A percentile compares a stretch with the other conserved stretches of the same genome.
These are phyloP conservation scores for Chenopodium album DNA, from an alignment of 148 eudicot genomes.

Conservation along the genomic window DNA sequence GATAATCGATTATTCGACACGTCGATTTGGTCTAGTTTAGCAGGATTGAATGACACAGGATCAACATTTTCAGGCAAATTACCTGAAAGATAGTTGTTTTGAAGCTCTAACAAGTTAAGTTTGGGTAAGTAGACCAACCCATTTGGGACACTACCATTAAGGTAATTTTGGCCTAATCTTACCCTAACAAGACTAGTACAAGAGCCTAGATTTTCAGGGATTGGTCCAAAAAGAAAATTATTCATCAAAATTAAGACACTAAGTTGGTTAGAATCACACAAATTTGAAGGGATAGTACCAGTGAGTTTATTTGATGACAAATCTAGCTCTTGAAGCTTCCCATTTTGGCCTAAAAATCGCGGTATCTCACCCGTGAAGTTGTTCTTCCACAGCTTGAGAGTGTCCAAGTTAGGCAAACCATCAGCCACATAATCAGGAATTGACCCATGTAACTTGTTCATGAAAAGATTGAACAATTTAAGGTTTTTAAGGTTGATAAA, in stretches of 20 bases:
- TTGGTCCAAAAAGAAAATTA: constrained; percentile 82
- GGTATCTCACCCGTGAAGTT: constrained; percentile 88
- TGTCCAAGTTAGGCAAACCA: constrained; percentile 45
- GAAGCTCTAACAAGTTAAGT: constrained; percentile 71
- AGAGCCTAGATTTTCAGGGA: constrained; percentile 63
- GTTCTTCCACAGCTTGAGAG: constrained; percentile 79
- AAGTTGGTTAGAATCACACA: constrained; percentile 69
- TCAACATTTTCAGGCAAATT: constrained; percentile 49
- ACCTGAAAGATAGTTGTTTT: constrained; percentile 71
- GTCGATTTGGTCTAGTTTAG: constrained; percentile 61
- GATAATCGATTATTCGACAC: constrained; percentile 69
- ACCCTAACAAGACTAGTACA: constrained; percentile 73
- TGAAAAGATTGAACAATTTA: constrained; percentile 67
- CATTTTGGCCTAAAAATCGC: constrained; percentile 57
- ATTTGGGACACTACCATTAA: constrained; percentile 86
- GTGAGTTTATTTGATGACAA: constrained; percentile 96
- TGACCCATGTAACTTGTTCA: constrained; percentile 84
- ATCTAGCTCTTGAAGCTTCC: constrained; percentile 59
- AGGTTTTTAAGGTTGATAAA: constrained; percentile 46
- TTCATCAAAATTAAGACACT: constrained; percentile 58
- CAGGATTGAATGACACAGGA: constrained; percentile 30
- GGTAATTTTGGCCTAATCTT: constrained; percentile 76
- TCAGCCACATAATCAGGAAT: constrained; percentile 79
- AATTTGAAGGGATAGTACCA: constrained; percentile 74
- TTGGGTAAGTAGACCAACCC: constrained; percentile 82